These are phyloP conservation scores for Elasticomyces elasticus DNA, from an alignment of 495 filamentous ascomycete species.

Conservation along the genomic window DNA sequence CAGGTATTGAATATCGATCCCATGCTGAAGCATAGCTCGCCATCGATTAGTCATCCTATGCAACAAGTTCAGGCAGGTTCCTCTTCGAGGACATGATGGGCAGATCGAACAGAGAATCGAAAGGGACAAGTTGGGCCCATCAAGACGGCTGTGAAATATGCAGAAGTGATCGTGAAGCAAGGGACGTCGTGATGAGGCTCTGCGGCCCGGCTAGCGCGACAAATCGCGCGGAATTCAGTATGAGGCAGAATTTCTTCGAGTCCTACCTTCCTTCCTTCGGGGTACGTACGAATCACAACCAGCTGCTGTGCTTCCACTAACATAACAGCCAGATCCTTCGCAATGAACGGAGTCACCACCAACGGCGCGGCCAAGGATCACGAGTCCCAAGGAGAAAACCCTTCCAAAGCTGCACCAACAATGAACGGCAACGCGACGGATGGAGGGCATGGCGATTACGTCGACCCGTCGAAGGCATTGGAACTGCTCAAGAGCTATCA, in stretches of 20 bases:
- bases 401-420: conserved; percentile 33
- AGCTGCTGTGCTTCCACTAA: conserved; percentile 22
- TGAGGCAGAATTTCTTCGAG: not conserved
- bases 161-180: too few relatives aligned
- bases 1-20: too few relatives aligned
- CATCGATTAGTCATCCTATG: too few relatives aligned
- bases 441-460: not conserved
- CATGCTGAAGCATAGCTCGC: too few relatives aligned
- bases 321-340: not conserved
- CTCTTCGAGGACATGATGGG: too few relatives aligned
- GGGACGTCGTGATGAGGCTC: too few relatives aligned
- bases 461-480: conserved; percentile 57
- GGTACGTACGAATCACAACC: conserved; percentile 36
- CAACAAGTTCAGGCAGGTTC: too few relatives aligned
- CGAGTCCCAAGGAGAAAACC: not conserved
- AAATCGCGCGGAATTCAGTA: too few relatives aligned
- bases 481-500: conserved; percentile 69
- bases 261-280: conserved; percentile 40
- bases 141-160: too few relatives aligned
- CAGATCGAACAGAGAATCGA: too few relatives aligned
- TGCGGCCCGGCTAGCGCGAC: too few relatives aligned
- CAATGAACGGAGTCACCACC: not conserved
- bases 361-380: not conserved
- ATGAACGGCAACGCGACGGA: conserved; percentile 31
- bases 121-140: too few relatives aligned